phyloP scores from a whole-genome alignment of 257 asterid genomes.

The Lycium ferocissimum region DNA sequence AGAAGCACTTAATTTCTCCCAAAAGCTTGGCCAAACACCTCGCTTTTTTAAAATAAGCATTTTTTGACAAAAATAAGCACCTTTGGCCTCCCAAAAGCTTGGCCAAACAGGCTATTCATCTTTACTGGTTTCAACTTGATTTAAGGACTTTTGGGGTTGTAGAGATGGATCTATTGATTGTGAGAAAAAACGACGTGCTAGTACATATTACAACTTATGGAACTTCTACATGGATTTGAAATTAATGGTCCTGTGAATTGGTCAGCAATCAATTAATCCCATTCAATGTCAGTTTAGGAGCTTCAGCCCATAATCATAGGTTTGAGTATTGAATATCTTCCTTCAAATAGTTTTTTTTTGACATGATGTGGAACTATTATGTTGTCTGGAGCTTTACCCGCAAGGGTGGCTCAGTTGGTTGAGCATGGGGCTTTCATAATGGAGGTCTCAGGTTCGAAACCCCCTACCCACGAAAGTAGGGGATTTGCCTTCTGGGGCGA shows the following conservation, averaged over 20 bases:
- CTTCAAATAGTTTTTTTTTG: neutral
- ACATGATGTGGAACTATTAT: slow-evolving; percentile 20
- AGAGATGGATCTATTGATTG: neutral
- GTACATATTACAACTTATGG: neutral
- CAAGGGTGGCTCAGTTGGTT: too few species aligned
- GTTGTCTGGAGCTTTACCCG: neutral
- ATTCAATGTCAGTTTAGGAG: neutral
- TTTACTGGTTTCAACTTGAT: neutral
- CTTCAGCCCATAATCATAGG: neutral
- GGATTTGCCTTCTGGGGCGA: too few species aligned
- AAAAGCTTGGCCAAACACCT: too few species aligned
- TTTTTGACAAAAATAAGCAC: too few species aligned
- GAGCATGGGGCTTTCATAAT: too few species aligned
- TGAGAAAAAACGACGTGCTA: neutral
- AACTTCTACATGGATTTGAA: neutral
- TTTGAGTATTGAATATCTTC: neutral
- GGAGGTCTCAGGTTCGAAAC: too few species aligned
- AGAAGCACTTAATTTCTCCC: too few species aligned
- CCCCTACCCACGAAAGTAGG: too few species aligned
- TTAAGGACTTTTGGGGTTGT: neutral
- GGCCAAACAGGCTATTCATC: too few species aligned
- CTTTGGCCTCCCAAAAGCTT: too few species aligned
- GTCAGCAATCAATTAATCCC: neutral
- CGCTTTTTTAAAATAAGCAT: too few species aligned
- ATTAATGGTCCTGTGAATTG: slow-evolving; percentile 16